These are phyloP conservation scores for Pseudomassariella vexata DNA, from an alignment of 2,329 filamentous ascomycete species.

Conservation along the genomic window DNA sequence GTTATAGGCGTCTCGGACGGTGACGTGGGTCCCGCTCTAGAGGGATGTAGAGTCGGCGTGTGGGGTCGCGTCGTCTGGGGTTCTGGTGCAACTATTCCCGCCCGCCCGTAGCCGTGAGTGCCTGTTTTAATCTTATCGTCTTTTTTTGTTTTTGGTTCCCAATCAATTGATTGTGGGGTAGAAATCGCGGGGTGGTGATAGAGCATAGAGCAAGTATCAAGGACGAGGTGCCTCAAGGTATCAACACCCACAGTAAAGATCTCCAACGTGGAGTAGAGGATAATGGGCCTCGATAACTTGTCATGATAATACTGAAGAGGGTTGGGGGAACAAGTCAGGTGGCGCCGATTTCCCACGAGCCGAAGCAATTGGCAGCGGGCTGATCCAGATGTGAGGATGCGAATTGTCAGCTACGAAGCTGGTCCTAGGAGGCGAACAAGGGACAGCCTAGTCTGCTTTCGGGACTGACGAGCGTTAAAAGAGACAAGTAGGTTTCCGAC, in stretches of 20 bases:
- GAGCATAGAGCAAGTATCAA: conserved; percentile 6
- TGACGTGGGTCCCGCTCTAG: conserved; percentile 27
- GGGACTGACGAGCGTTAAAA: too few relatives aligned
- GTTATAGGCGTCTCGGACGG: conserved; percentile 34
- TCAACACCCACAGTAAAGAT: conserved; percentile 36
- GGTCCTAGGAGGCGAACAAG: background rate
- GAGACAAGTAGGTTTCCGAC: too few relatives aligned
- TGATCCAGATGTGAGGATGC: too few relatives aligned
- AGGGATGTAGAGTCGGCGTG: conserved; percentile 19
- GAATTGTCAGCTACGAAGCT: background rate
- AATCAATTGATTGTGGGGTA: conserved; percentile 22
- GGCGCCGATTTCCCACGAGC: conserved; percentile 17
- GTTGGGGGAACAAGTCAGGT: conserved; percentile 18
- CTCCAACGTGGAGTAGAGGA: conserved; percentile 38
- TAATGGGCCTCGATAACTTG: conserved; percentile 32
- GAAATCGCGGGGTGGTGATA: conserved; percentile 20
- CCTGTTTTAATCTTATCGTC: conserved; percentile 24
- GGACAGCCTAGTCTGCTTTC: background rate
- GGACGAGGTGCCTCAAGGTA: conserved; percentile 27
- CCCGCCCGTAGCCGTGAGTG: conserved; percentile 11
- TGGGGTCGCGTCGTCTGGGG: conserved; percentile 22
- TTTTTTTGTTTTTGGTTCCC: conserved; percentile 5
- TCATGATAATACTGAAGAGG: conserved; percentile 37
- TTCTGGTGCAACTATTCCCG: conserved; percentile 17
- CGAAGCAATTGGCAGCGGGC: background rate